A percentile compares a stretch with the other conserved stretches of the same genome.
Conservation (phyloP, 176 grass and related monocot species). For the Phragmites australis region DNA sequence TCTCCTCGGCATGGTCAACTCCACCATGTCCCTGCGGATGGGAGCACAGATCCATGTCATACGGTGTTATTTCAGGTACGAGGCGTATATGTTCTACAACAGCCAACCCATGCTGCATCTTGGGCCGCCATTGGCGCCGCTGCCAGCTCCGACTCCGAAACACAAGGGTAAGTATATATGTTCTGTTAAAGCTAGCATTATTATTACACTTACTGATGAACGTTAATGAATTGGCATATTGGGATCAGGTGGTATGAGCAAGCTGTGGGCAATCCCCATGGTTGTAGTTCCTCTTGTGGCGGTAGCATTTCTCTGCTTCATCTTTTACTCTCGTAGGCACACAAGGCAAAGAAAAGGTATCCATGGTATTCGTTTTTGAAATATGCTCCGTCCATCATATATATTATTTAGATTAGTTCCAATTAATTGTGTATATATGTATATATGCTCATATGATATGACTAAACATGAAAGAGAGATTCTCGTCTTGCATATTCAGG, state of each 20-base stretch:
- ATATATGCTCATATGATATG: not conserved
- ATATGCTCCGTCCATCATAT: no score
- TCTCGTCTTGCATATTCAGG: not conserved
- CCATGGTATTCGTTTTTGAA: not conserved
- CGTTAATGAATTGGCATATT: not conserved
- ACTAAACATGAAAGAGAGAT: not conserved
- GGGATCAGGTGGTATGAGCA: not conserved
- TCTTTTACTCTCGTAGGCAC: not conserved
- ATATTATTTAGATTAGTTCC: not conserved
- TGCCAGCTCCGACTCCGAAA: not conserved
- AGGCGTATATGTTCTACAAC: not conserved
- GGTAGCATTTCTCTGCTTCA: not conserved
- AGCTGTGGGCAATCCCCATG: not conserved
- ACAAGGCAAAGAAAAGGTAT: constrained; percentile 27
- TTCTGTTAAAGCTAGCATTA: no score
- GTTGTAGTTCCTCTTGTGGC: not conserved
- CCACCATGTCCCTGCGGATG: not conserved
- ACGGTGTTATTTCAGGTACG: constrained; percentile 23
- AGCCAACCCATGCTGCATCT: not conserved
- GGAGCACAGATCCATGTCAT: not conserved
- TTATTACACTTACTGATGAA: not conserved
- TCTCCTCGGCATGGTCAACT: no score
- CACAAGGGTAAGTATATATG: not conserved
- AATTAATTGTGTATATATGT: not conserved
- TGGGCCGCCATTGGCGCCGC: not conserved